Percentiles rank a stretch among this genome's conserved stretches.
Evolutionary conservation across 768 basidiomycete species (phyloP).

Genomic region (Piloderma croceum): DNA sequence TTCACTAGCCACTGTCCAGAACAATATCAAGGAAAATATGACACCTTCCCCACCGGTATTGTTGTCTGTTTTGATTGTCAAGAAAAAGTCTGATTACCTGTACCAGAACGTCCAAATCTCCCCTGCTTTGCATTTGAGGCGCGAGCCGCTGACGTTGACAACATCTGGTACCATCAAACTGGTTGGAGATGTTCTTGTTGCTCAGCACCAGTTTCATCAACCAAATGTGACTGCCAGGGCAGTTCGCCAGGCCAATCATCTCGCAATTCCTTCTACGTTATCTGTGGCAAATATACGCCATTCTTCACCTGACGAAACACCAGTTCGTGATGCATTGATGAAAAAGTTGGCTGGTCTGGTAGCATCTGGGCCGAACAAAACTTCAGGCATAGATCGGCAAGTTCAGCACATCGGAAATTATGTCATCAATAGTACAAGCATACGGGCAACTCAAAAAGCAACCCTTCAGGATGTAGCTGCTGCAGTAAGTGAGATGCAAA

Average conservation of each 20-base stretch:
- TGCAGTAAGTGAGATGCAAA: conserved; percentile 1
- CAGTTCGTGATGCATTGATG: conserved; percentile 5
- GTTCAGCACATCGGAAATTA: conserved; percentile 1
- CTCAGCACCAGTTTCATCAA: conserved; percentile 7
- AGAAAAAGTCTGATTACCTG: not conserved
- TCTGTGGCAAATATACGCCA: not conserved
- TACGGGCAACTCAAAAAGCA: conserved; percentile 5
- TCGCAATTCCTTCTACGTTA: not conserved
- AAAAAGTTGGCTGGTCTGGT: conserved; percentile 5
- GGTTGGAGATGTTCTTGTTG: conserved; percentile 1
- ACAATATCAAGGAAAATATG: not conserved
- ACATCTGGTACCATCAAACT: not conserved
- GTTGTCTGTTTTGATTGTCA: not conserved
- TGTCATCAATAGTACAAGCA: conserved; percentile 1
- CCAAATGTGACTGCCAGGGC: conserved; percentile 10
- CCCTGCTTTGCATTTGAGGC: not conserved
- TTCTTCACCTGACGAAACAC: not conserved
- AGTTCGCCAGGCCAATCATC: conserved; percentile 9
- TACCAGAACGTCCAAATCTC: not conserved
- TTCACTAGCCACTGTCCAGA: not conserved
- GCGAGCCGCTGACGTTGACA: not conserved
- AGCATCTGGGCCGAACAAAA: conserved; percentile 1
- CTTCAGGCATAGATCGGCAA: conserved; percentile 6
- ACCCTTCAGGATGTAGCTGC: conserved; percentile 6
- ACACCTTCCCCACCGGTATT: not conserved